phyloP scores from a whole-genome alignment of 2,329 filamentous ascomycete species.

The Xylaria sp. region DNA sequence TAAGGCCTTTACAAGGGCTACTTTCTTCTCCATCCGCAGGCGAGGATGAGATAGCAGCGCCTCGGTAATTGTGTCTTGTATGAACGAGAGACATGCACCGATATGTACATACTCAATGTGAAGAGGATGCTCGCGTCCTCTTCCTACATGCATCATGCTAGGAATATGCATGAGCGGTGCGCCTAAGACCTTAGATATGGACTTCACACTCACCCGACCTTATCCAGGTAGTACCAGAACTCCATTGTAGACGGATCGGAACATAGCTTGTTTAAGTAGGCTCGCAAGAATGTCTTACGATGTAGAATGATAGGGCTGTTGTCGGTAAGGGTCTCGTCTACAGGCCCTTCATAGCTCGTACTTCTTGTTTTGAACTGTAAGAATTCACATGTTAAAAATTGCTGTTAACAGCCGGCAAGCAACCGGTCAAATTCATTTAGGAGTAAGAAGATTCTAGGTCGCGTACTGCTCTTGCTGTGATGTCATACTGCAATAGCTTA shows the following conservation, averaged over 20 bases:
- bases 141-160: conserved; percentile 83
- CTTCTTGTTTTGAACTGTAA: conserved; percentile 68
- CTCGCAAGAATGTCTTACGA: conserved; percentile 80
- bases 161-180: conserved; percentile 2
- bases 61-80: conserved; percentile 81
- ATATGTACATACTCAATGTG: conserved; percentile 86
- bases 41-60: conserved; percentile 78
- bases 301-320: conserved; percentile 79
- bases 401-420: neutral
- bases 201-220: conserved; percentile 71
- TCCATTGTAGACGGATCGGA: conserved; percentile 78
- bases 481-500: conserved; percentile 82
- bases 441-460: neutral
- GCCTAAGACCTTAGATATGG: neutral
- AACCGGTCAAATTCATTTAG: too few species aligned
- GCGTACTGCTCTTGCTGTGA: conserved; percentile 73
- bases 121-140: conserved; percentile 75
- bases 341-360: conserved; percentile 72
- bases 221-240: conserved; percentile 86
- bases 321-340: conserved; percentile 72
- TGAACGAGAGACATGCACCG: conserved; percentile 75
- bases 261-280: conserved; percentile 79
- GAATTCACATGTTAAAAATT: neutral
- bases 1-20: conserved; percentile 77
- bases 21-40: conserved; percentile 73